A percentile compares a stretch with the other conserved stretches of the same genome.
phyloP scores from a whole-genome alignment of 2,329 filamentous ascomycete species.

The Monosporascus sp. region DNA sequence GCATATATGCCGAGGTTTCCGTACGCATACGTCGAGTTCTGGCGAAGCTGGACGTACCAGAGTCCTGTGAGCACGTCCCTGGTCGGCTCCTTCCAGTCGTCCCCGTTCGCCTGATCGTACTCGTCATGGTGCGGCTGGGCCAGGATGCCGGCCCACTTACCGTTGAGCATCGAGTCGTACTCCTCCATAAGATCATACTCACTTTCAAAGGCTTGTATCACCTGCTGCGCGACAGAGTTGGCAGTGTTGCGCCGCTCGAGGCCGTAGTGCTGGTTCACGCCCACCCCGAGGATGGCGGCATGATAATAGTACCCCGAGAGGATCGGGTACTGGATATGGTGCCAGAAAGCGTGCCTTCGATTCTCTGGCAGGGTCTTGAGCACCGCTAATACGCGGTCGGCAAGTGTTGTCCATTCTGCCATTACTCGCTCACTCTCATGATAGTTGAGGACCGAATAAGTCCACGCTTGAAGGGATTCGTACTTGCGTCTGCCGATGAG shows the following conservation, averaged over 20 bases:
- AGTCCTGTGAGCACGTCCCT: slow-evolving; percentile 50
- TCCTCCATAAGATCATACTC: slow-evolving; percentile 45
- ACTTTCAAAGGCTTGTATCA: slow-evolving; percentile 43
- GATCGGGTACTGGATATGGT: slow-evolving; percentile 56
- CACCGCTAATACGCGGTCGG: slow-evolving; percentile 37
- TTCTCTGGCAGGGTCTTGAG: slow-evolving; percentile 36
- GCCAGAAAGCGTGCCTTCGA: slow-evolving; percentile 50
- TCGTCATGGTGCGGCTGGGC: slow-evolving; percentile 38
- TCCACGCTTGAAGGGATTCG: slow-evolving; percentile 52
- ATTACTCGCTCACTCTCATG: slow-evolving; percentile 52
- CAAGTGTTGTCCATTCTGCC: slow-evolving; percentile 46
- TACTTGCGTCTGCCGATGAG: slow-evolving; percentile 50
- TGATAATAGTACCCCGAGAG: slow-evolving; percentile 50
- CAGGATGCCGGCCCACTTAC: slow-evolving; percentile 54
- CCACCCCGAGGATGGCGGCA: slow-evolving; percentile 40
- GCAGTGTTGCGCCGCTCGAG: slow-evolving; percentile 51
- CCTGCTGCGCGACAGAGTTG: slow-evolving; percentile 42
- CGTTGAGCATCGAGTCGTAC: slow-evolving; percentile 45
- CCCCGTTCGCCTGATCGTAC: slow-evolving; percentile 50
- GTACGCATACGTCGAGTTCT: slow-evolving; percentile 43
- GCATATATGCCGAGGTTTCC: slow-evolving; percentile 51
- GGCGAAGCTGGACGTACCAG: slow-evolving; percentile 45
- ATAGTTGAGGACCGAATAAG: slow-evolving; percentile 55
- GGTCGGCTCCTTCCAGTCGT: slow-evolving; percentile 53
- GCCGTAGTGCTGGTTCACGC: slow-evolving; percentile 50